phyloP scores from a whole-genome alignment of 805 yeast genomes.

The Brettanomyces custersianus region DNA sequence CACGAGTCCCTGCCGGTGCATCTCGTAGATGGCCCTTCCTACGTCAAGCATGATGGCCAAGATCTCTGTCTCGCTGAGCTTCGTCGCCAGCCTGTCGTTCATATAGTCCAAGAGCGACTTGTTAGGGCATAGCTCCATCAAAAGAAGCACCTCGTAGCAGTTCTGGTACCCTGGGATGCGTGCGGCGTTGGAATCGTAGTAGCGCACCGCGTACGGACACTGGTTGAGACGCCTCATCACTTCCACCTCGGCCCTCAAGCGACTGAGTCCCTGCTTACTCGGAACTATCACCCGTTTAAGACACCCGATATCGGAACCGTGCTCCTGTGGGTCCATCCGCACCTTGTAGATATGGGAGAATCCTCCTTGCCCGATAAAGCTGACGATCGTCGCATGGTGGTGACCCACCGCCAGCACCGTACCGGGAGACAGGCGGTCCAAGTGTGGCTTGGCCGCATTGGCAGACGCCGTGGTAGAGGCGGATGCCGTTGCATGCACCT shows the following conservation, averaged over 20 bases:
- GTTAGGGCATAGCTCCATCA: conserved; percentile 91
- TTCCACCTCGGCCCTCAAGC: conserved; percentile 89
- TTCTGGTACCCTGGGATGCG: conserved; percentile 40
- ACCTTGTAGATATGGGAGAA: conserved; percentile 93
- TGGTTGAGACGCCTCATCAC: conserved; percentile 89
- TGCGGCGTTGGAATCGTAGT: conserved; percentile 93
- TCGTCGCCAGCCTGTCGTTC: conserved; percentile 77
- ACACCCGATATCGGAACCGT: conserved; percentile 57
- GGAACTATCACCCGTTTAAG: conserved; percentile 94
- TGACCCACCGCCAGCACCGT: conserved; percentile 38
- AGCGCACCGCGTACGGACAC: conserved; percentile 71
- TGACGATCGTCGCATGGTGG: conserved; percentile 33
- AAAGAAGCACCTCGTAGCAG: conserved; percentile 72
- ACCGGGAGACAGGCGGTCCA: conserved; percentile 27
- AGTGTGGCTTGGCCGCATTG: conserved; percentile 6
- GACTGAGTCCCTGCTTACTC: conserved; percentile 72
- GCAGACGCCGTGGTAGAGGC: background rate
- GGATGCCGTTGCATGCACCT: background rate
- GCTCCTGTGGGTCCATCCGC: conserved; percentile 51
- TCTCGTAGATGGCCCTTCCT: conserved; percentile 66
- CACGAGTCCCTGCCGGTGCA: conserved; percentile 75
- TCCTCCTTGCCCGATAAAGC: conserved; percentile 48
- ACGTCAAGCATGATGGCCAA: conserved; percentile 78
- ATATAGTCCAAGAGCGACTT: conserved; percentile 81
- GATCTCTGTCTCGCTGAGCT: conserved; percentile 68